Evolutionary conservation across 2,329 filamentous ascomycete genomes (phyloP).

Genomic region (Alternaria burnsii): DNA sequence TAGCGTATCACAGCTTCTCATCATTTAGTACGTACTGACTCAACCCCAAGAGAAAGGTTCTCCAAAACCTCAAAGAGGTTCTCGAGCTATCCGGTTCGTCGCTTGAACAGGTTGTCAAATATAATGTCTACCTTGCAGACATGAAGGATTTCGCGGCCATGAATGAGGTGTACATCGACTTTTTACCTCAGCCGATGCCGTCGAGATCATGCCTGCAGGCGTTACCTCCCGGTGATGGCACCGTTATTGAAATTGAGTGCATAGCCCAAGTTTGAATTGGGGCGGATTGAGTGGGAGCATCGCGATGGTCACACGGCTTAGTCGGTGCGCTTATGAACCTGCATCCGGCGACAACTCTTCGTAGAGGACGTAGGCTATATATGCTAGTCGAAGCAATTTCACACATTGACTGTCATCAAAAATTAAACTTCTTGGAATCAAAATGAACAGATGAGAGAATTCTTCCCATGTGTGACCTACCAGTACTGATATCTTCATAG

Average conservation of each 20-base stretch:
- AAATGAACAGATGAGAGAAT: too few relatives aligned
- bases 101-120: constrained; percentile 42
- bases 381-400: too few relatives aligned
- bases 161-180: constrained; percentile 44
- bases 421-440: too few relatives aligned
- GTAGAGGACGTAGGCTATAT: too few relatives aligned
- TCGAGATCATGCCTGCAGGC: constrained; percentile 30
- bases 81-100: constrained; percentile 38
- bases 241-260: constrained; percentile 40
- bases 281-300: background rate
- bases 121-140: constrained; percentile 41
- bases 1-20: background rate
- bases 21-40: background rate
- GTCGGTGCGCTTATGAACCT: background rate
- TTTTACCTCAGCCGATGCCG: constrained; percentile 34
- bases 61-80: constrained; percentile 33
- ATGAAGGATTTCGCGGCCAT: constrained; percentile 43
- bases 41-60: constrained; percentile 21
- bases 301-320: background rate
- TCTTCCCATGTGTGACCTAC: background rate
- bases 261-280: constrained; percentile 29
- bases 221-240: constrained; percentile 29
- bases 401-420: too few relatives aligned
- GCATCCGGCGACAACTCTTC: background rate
- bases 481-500: background rate